phyloP scores from a whole-genome alignment of 768 basidiomycete genomes.

The Boletus eberwhitei region DNA sequence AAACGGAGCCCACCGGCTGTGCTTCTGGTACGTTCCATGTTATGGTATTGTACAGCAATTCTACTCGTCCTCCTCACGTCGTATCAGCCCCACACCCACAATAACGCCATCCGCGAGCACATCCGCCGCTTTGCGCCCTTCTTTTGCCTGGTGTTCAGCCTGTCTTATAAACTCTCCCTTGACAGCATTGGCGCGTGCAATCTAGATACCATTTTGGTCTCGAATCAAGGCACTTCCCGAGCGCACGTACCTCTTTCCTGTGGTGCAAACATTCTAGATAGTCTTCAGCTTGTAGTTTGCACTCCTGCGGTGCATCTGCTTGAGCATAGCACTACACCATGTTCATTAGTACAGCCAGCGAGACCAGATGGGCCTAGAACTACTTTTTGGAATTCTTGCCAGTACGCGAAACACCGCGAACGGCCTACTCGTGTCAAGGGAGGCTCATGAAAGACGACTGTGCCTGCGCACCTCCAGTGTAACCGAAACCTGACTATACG shows the following conservation, averaged over 20 bases:
- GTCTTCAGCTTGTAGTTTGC: conserved; percentile 70
- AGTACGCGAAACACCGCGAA: conserved; percentile 84
- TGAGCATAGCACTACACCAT: conserved; percentile 73
- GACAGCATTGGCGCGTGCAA: conserved; percentile 63
- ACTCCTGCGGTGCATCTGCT: conserved; percentile 71
- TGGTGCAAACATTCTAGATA: conserved; percentile 92
- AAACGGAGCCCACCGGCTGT: conserved; percentile 14
- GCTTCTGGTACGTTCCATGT: conserved; percentile 13
- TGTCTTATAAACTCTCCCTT: conserved; percentile 70
- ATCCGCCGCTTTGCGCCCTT: conserved; percentile 69
- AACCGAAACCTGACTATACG: conserved; percentile 61
- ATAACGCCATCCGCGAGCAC: conserved; percentile 71
- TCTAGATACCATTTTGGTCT: conserved; percentile 34
- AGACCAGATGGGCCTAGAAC: neutral
- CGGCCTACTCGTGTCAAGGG: conserved; percentile 48
- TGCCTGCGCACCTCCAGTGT: conserved; percentile 50
- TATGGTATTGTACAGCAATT: neutral
- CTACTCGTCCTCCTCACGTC: conserved; percentile 34
- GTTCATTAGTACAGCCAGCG: conserved; percentile 7
- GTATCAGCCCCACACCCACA: conserved; percentile 73
- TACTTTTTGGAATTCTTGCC: conserved; percentile 87
- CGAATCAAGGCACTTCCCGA: neutral
- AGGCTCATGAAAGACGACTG: neutral
- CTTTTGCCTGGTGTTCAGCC: conserved; percentile 59
- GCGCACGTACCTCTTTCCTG: conserved; percentile 70